Percentiles rank a stretch among this genome's conserved stretches.
phyloP scores from a whole-genome alignment of 305 asterid species.

The Galium porrigens region DNA sequence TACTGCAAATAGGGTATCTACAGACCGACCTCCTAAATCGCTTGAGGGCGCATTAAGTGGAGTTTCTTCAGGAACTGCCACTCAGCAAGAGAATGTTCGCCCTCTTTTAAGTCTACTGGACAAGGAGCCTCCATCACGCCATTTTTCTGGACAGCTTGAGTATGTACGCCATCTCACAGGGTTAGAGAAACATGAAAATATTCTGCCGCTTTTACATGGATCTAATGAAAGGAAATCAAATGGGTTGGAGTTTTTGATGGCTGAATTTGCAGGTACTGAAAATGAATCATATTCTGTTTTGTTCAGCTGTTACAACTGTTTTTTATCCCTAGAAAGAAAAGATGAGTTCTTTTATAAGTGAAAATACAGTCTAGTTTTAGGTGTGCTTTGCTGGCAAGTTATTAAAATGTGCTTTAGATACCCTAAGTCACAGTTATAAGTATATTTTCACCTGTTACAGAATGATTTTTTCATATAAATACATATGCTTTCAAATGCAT shows the following conservation, averaged over 20 bases:
- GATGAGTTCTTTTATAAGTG: not conserved
- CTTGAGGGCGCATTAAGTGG: slow-evolving; percentile 49
- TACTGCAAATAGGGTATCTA: slow-evolving; percentile 43
- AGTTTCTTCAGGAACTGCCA: slow-evolving; percentile 33
- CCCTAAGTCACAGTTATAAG: not conserved
- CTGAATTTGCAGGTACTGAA: slow-evolving; percentile 82
- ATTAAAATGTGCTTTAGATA: not conserved
- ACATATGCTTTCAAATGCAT: not conserved
- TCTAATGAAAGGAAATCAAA: slow-evolving; percentile 70
- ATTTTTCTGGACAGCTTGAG: slow-evolving; percentile 95
- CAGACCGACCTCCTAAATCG: slow-evolving; percentile 50
- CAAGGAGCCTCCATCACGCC: slow-evolving; percentile 96
- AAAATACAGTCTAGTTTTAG: too few species aligned
- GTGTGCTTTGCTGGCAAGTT: not conserved
- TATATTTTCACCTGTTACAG: not conserved
- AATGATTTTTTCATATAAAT: not conserved
- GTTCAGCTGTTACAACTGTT: not conserved
- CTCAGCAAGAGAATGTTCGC: slow-evolving; percentile 67
- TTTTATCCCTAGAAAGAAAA: not conserved
- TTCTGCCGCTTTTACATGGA: slow-evolving; percentile 79
- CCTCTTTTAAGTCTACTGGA: slow-evolving; percentile 90
- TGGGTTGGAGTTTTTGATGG: slow-evolving; percentile 88
- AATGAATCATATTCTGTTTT: not conserved
- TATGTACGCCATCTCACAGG: slow-evolving; percentile 81
- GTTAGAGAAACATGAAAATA: slow-evolving; percentile 74